phyloP scores from a whole-genome alignment of 176 grass and related monocot species.

The Otatea glauca region DNA sequence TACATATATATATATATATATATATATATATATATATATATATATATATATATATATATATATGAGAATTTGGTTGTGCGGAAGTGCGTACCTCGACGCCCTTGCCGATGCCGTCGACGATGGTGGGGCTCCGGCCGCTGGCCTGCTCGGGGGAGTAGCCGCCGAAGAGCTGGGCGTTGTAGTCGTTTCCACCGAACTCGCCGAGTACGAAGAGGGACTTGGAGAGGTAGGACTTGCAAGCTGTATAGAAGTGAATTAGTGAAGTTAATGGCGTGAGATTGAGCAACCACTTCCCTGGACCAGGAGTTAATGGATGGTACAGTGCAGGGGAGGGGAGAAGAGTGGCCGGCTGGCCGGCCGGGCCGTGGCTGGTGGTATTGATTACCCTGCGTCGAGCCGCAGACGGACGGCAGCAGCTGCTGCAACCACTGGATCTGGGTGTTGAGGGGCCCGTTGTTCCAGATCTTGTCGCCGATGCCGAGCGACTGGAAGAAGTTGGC shows the following conservation, averaged over 20 bases:
- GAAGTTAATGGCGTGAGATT: not conserved
- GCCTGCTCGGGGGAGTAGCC: constrained; percentile 63
- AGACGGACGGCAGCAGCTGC: constrained; percentile 69
- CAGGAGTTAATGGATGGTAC: constrained; percentile 3
- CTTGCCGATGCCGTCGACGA: constrained; percentile 62
- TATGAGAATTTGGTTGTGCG: not conserved
- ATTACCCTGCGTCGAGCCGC: constrained; percentile 62
- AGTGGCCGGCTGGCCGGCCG: not conserved
- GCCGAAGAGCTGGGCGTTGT: constrained; percentile 82
- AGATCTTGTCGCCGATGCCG: constrained; percentile 81
- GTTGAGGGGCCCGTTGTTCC: constrained; percentile 80
- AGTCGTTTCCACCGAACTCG: constrained; percentile 95
- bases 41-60: not conserved
- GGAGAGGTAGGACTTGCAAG: constrained; percentile 72
- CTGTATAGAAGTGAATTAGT: not conserved
- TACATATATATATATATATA: not conserved
- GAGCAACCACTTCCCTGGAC: not conserved
- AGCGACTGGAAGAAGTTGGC: constrained; percentile 78
- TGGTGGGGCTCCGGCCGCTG: constrained; percentile 39
- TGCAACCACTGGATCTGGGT: constrained; percentile 92
- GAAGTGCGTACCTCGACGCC: constrained; percentile 51
- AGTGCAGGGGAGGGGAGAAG: not conserved
- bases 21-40: not conserved
- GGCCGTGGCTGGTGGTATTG: not conserved
- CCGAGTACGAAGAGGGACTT: constrained; percentile 81